Conservation (phyloP, 345 rosid genomes). For the Raphanus sativus region DNA sequence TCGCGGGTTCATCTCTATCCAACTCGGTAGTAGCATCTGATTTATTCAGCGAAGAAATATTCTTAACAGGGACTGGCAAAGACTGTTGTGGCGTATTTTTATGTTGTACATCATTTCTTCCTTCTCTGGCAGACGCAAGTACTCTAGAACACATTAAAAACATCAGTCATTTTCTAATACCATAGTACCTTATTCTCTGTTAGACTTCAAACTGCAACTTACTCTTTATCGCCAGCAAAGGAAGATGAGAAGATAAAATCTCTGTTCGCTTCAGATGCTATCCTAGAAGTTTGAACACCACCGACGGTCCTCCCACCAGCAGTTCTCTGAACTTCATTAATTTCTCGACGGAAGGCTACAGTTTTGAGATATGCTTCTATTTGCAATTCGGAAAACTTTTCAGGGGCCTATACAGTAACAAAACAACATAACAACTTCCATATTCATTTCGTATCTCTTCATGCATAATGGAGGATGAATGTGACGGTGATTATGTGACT, state of each 20-base stretch:
- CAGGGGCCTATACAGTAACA: slow-evolving; percentile 64
- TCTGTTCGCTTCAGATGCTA: slow-evolving; percentile 94
- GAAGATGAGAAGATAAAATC: slow-evolving; percentile 92
- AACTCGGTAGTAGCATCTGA: slow-evolving; percentile 44
- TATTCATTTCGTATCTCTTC: slow-evolving; percentile 5
- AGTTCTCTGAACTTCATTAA: slow-evolving; percentile 85
- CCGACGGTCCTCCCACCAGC: slow-evolving; percentile 82
- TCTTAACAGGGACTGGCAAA: slow-evolving; percentile 38
- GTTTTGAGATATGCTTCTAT: slow-evolving; percentile 92
- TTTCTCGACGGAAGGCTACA: slow-evolving; percentile 93
- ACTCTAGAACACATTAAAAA: slow-evolving; percentile 47
- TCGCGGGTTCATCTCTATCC: slow-evolving; percentile 40
- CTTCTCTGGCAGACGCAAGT: slow-evolving; percentile 56
- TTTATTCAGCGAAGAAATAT: slow-evolving; percentile 37
- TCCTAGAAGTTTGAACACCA: slow-evolving; percentile 86
- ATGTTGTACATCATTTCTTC: slow-evolving; percentile 46
- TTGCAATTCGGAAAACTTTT: slow-evolving; percentile 89
- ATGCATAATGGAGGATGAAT: slow-evolving; percentile 14
- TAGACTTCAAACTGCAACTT: slow-evolving; percentile 35
- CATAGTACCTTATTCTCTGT: slow-evolving; percentile 1
- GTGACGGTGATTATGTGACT: slow-evolving; percentile 11
- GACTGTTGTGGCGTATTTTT: slow-evolving; percentile 35
- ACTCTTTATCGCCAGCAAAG: slow-evolving; percentile 90
- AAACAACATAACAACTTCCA: slow-evolving; percentile 12
- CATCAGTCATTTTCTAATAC: slow-evolving; percentile 3